Conservation (phyloP, 805 yeast species). For the Saccharomycopsis guyanensis region DNA sequence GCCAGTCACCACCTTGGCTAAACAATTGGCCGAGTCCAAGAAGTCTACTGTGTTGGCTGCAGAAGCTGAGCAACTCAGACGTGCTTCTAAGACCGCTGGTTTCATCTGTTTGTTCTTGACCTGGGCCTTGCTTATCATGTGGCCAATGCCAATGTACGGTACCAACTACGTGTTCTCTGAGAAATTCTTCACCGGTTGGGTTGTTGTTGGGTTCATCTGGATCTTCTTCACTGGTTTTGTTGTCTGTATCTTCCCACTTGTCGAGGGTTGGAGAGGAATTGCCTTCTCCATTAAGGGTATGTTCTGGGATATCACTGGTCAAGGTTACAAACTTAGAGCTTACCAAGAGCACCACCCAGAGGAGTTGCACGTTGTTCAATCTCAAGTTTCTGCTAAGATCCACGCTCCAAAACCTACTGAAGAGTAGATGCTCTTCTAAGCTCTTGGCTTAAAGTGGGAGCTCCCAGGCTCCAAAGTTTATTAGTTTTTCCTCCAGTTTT, state of each 20-base stretch:
- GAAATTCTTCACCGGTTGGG: conserved; percentile 83
- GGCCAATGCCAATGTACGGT: conserved; percentile 97
- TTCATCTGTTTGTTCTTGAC: conserved; percentile 54
- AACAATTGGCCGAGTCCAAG: conserved; percentile 16
- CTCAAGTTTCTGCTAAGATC: conserved; percentile 40
- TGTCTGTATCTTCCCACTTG: conserved; percentile 62
- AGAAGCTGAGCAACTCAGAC: conserved; percentile 45
- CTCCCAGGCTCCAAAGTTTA: too few relatives aligned
- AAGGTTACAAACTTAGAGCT: conserved; percentile 56
- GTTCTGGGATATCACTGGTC: conserved; percentile 81
- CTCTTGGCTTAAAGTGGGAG: background rate
- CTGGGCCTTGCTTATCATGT: conserved; percentile 56
- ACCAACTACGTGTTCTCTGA: conserved; percentile 66
- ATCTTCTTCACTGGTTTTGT: conserved; percentile 55
- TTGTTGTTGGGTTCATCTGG: conserved; percentile 77
- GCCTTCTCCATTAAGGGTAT: conserved; percentile 63
- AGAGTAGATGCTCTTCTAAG: background rate
- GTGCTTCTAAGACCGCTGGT: conserved; percentile 56
- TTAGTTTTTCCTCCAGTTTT: too few relatives aligned
- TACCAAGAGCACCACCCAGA: conserved; percentile 78
- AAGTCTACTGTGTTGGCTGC: conserved; percentile 30
- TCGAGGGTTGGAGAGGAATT: conserved; percentile 66
- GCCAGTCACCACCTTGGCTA: conserved; percentile 16
- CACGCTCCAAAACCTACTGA: conserved; percentile 10
- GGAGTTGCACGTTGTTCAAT: conserved; percentile 61